Base-by-base conservation (phyloP, 768 basidiomycete genomes). In the Russula lepida region DNA sequence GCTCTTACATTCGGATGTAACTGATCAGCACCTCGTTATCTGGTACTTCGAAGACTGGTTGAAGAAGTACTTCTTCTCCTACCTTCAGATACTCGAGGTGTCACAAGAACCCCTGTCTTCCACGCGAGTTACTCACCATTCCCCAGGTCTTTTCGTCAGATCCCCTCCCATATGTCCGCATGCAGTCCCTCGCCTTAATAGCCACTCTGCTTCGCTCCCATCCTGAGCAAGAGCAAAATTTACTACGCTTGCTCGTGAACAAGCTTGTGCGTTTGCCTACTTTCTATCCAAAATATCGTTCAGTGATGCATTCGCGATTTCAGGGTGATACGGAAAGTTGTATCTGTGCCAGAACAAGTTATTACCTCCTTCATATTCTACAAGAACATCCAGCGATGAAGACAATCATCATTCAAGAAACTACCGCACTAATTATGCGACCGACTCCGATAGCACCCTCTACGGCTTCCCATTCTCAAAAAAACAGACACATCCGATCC, bases 191-290 rank as follows among this genome's bases (percentile, higher is more conserved):
- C n/a, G n/a, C n/a, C n/a, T n/a, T n/a, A n/a, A n/a, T n/a, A 37
- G 84, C 81, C 71, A 86, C 83, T 30, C 83, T 98, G 5, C 82
- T 99, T 12, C 81, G 83, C 33, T 88, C 88, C 61, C 94, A 93
- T 68, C 93, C 95, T 0, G 97, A 99, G 71, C 97, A 99, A 71
- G 97, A 98, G 71, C 93, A 98, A 69, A 99, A 99, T 75, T 76
- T 98, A 32, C 82, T 98, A 6, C 84, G 88, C 30, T 77, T 98
- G 6, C 84, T 98, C 8, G 92, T 93, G 35, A 95, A 98, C 77
- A 98, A 98, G 72, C 82, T 99, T 23, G 92, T 88, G 64, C 53
- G 86, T 73, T 15, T 23, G 27, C 28, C 12, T 47, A 6, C 27
- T 11, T 19, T 44, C 27, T 35, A 21, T 15, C 6, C 50, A 9